Conservation (phyloP, 1,139 yeast genomes). For the Scheffersomyces lignicola region DNA sequence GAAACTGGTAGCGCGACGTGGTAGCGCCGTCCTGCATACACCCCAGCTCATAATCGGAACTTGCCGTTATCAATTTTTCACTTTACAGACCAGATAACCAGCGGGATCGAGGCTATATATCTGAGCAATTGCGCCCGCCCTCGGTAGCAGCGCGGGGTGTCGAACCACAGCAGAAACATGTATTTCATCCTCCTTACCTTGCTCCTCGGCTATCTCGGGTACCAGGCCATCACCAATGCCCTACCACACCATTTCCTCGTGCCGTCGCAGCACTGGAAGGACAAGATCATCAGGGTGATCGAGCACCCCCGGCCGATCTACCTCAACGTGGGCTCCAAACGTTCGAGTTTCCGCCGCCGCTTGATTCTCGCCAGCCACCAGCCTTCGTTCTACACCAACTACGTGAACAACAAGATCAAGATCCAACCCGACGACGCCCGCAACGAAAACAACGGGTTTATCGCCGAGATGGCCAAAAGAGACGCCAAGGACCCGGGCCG, state of each 20-base stretch:
- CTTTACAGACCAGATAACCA: no score
- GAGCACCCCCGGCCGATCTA: constrained; percentile 36
- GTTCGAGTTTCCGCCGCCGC: constrained; percentile 52
- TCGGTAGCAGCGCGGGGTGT: no score
- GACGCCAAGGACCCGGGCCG: constrained; percentile 40
- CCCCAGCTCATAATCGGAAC: no score
- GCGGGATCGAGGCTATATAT: no score
- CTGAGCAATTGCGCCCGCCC: no score
- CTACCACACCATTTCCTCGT: constrained; percentile 42
- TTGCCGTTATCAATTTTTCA: no score
- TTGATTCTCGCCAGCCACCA: constrained; percentile 49
- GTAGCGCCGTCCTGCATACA: no score
- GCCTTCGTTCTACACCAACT: constrained; percentile 53
- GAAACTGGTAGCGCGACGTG: no score
- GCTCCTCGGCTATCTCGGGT: constrained; percentile 3
- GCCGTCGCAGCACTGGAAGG: constrained; percentile 48
- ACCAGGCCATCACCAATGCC: constrained; percentile 19
- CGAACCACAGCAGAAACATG: no score
- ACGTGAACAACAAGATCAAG: constrained; percentile 37
- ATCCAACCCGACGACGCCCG: constrained; percentile 31
- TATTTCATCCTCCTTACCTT: constrained; percentile 7
- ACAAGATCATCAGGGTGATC: constrained; percentile 35
- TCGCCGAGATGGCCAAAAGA: constrained; percentile 33
- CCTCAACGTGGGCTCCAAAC: constrained; percentile 36
- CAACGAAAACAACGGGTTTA: constrained; percentile 24